Base-by-base conservation (phyloP, 2,329 filamentous ascomycete species). In the Aspergillus brunneoviolaceus region DNA sequence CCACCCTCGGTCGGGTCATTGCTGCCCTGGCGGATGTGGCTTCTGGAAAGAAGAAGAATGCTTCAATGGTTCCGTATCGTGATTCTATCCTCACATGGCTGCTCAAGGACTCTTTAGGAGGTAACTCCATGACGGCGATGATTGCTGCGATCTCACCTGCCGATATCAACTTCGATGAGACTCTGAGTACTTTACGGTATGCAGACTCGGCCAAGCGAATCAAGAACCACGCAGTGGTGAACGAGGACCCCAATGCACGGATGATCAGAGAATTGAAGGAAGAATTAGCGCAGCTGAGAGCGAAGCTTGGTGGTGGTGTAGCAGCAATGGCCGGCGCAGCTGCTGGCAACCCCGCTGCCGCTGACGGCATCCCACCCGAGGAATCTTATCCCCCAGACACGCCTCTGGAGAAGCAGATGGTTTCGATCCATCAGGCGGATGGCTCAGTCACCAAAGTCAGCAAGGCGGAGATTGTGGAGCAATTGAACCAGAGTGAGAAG, bases 71-170 rank as follows among this genome's bases (percentile, higher is more conserved):
- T 0, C 96, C 95, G 0, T 99, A 99, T 74, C 90, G 95, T 84
- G 96, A 99, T 80, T 96, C 92, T 72, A 87, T 99, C 53, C 80
- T 99, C 66, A 99, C 95, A 1, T 99, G 95, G 95, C 80, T 99
- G 49, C 79, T 99, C 66, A 99, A 99, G 74, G 96, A 99, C 75
- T 98, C 94, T 4, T 80, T 99, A 5, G 95, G 95, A 73, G 95
- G 95, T 71, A 99, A 99, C 82, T 98, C 94, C 75, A 94, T 98
- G 91, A 99, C 95, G 25, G 95, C 95, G 61, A 99, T 99, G 96
- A 99, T 99, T 82, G 96, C 95, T 54, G 94, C 94, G 55, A 97
- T 99, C 73, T 97, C 93, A 71, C 95, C 95, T 4, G 95, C 95
- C 57, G 95, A 99, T 77, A 98, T 98, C 80, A 99, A 99, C 78